Base-by-base conservation (phyloP, 2,329 filamentous ascomycete species). In the Aspergillus carbonarius region DNA sequence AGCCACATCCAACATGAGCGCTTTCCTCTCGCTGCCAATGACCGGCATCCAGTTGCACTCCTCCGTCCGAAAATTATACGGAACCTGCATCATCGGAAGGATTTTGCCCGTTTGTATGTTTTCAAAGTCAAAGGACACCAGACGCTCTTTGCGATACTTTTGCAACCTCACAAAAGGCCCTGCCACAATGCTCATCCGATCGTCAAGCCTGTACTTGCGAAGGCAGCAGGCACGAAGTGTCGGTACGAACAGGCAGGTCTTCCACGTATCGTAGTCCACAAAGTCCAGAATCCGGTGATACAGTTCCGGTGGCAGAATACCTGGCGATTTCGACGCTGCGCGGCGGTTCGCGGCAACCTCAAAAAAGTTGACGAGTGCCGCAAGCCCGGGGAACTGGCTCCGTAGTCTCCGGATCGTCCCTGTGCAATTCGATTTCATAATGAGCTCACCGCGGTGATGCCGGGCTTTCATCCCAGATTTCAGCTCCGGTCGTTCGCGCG, bases 281-380 rank as follows among this genome's bases (percentile, higher is more conserved):
- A 54, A 58, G 30, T 54, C 56, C 34, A 58, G 50, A 54, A 58
- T 58, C 50, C 18, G 25, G n/a, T 20, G 9, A n/a, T 47, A 54
- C 12, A 58, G 18, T 12, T 54, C 56, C 20, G 23, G 17, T 25
- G 40, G 56, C 18, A 58, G 32, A 49, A 23, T 37, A 15, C 49
- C 56, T 54, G 13, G 13, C 18, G 56, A 42, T 40, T 49, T 58
- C 25, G 50, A 53, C 30, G 50, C 56, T 42, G 56, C 56, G 20
- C 50, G 56, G 32, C 56, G 56, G 17, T 40, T 54, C 32, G 49
- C 56, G 9, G 56, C 49, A 2, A 32, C 56, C 30, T 58, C 56
- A 34, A 58, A 58, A 42, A 58, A 58, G 50, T 58, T 58, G 9
- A 49, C 56, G 15, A 58, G 50, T 18, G 56, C 50, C 20, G 56